phyloP scores from a whole-genome alignment of 106 monocot species.

The Allium sativum region DNA sequence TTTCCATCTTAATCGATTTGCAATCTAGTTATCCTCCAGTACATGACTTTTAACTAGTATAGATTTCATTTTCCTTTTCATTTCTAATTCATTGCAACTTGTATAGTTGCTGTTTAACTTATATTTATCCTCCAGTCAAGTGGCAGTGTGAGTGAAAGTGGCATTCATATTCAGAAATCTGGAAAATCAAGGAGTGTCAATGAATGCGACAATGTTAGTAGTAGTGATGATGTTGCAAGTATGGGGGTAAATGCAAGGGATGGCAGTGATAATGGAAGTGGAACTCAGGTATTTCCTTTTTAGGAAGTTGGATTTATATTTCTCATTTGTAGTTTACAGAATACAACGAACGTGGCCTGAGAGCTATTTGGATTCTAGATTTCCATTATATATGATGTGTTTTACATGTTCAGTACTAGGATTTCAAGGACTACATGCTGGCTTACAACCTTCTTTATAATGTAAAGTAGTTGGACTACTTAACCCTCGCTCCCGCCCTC shows the following conservation, averaged over 20 bases:
- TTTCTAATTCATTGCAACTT: background rate
- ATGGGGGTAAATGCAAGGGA: constrained; percentile 44
- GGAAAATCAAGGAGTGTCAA: constrained; percentile 37
- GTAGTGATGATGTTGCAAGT: constrained; percentile 49
- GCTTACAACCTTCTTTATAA: too few relatives aligned
- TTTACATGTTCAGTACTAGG: too few relatives aligned
- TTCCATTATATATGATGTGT: too few relatives aligned
- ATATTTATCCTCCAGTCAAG: constrained; percentile 50
- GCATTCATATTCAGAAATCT: constrained; percentile 59
- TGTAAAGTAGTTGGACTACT: too few relatives aligned
- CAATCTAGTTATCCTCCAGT: too few relatives aligned
- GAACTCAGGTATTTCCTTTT: constrained; percentile 57
- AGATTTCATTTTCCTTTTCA: background rate
- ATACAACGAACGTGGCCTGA: too few relatives aligned
- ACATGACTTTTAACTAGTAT: too few relatives aligned
- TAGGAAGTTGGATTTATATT: background rate
- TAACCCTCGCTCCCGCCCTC: too few relatives aligned
- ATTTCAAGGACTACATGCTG: too few relatives aligned
- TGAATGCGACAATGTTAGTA: constrained; percentile 53
- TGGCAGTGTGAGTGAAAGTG: constrained; percentile 92
- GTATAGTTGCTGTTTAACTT: too few relatives aligned
- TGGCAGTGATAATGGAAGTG: constrained; percentile 92
- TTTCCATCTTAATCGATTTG: too few relatives aligned
- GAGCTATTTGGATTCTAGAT: too few relatives aligned
- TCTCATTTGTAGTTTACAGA: background rate